Base-by-base conservation (phyloP, 2,329 filamentous ascomycete species). In the Davidsoniella eucalypti region DNA sequence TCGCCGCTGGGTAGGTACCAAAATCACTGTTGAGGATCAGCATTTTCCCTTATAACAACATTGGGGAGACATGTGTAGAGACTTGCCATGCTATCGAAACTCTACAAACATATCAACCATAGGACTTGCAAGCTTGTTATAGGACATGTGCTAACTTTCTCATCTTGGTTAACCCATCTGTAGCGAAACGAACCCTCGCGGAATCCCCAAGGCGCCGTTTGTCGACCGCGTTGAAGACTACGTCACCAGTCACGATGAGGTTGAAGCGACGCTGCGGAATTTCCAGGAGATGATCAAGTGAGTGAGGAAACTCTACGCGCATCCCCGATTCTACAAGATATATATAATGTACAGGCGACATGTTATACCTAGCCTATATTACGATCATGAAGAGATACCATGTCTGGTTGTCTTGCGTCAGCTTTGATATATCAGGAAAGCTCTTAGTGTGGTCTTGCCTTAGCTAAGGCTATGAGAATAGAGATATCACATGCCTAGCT, bases 201-300 rank as follows among this genome's bases (percentile, higher is more conserved):
- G 86, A 54, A 93, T 93, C 54, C 86, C 86, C 21, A 77, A 76
- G 60, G 86, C 86, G 56, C 85, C 85, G 5, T 92, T 92, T 63
- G 84, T 92, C 61, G 84, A 92, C 66, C 84, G 82, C 58, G 84
- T 92, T 55, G 86, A 93, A 64, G 85, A 93, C 67, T 93, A 90
- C 70, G 82, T 92, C 52, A 71, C 82, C 42, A 78, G 82, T 40
- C 76, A 84, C 50, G 77, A 77, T 37, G 84, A 93, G 60, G 86
- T 92, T 58, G 86, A 93, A 62, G 71, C 74, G 43, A 88, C 84
- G 14, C 70, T 93, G 60, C 80, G 83, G 61, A 87, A 75, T 64
- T 93, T 93, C 64, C 85, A 90, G 63, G 86, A 93, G 70, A 92
- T 93, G 85, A 93, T 93, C 57, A 86, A 84, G 84, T 92, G 73